Base-by-base conservation (phyloP, 1,139 yeast genomes). In the Blastobotrys arbuscula region DNA sequence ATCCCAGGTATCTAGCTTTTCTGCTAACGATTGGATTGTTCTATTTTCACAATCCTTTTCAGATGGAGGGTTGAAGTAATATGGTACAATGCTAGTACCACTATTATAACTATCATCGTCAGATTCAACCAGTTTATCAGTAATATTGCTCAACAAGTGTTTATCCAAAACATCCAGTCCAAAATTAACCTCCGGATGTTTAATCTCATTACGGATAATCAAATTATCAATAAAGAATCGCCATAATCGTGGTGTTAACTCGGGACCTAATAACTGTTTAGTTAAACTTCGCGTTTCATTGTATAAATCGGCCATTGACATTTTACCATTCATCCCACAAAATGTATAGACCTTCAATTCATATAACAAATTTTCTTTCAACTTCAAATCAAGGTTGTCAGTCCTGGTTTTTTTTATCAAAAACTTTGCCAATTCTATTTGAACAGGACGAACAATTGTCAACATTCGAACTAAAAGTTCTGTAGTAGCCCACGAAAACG, bases 371-470 rank as follows among this genome's bases (percentile, higher is more conserved):
- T 36, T 18, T 10, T 15, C 35, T 13, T 3, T 4, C 7, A 26
- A n/a, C 10, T 18, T 18, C 35, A 26, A 8, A 23, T 36, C 16
- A 16, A 36, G 7, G 8, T 19, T 20, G 7, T 18, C 19, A 19
- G 15, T 6, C 10, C 15, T 21, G 15, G 2, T 6, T 13, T 16
- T 24, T n/a, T 35, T 26, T 16, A 18, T 10, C 9, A 43, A 35
- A 18, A 19, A 13, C 36, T 35, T 9, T 4, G 24, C 46, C 10
- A 43, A 16, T 16, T 16, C 3, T 10, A 43, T 19, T 18, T 43
- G 46, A 2, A 43, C 36, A 2, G 46, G 46, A 7, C 46, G 34
- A 16, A 43, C 21, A 10, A 43, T 26, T 13, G 40, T 26, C 35
- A 43, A 16, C 35, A 43, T 18, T 12, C 40, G 40, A 10, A 26